phyloP scores from a whole-genome alignment of 106 monocot species.

The Apostasia shenzhenica region DNA sequence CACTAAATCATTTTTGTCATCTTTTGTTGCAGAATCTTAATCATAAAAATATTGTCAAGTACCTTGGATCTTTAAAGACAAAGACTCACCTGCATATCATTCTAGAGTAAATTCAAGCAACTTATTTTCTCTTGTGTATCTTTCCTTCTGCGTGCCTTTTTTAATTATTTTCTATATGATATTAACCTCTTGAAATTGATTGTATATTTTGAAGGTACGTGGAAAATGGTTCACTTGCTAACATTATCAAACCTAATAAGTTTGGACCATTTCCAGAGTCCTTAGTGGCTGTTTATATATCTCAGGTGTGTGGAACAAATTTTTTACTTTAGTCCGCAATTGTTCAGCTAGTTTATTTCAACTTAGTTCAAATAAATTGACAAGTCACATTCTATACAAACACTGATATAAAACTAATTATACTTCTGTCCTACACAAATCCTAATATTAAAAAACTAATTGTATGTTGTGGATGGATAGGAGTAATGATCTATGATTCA shows the following conservation, averaged over 20 bases:
- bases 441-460: too few relatives aligned
- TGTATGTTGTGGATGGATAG: too few relatives aligned
- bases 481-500: too few relatives aligned
- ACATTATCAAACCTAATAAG: constrained; percentile 96
- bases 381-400: too few relatives aligned
- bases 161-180: too few relatives aligned
- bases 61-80: constrained; percentile 96
- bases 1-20: not conserved
- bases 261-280: constrained; percentile 98
- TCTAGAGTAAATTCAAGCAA: constrained; percentile 60
- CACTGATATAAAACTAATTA: too few relatives aligned
- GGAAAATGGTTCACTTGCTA: constrained; percentile 96
- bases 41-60: constrained; percentile 99
- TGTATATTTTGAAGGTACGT: constrained; percentile 66
- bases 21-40: constrained; percentile 74
- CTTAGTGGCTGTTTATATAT: constrained; percentile 81
- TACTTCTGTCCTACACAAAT: too few relatives aligned
- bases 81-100: constrained; percentile 97
- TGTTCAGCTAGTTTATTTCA: too few relatives aligned
- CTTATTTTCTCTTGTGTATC: not conserved
- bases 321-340: too few relatives aligned
- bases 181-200: not conserved
- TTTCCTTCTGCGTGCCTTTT: not conserved
- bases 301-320: constrained; percentile 48
- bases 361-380: too few relatives aligned